Conservation (phyloP, 495 filamentous ascomycete genomes). For the Trichoderma orchidacearum region DNA sequence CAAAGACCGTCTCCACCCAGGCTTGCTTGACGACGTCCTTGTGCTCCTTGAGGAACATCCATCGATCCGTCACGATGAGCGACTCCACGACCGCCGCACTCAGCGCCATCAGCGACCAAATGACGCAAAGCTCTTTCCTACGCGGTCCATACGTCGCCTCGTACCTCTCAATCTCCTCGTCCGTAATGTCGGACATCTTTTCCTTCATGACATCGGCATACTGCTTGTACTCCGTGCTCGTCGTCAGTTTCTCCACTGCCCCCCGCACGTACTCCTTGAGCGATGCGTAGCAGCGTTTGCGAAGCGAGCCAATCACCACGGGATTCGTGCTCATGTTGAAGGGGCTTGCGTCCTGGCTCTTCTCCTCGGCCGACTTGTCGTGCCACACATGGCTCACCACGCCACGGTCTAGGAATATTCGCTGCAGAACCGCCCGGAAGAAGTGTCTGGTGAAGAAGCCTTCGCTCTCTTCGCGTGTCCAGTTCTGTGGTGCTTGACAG, state of each 20-base stretch:
- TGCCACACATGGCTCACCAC: slow-evolving; percentile 49
- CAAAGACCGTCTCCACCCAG: slow-evolving; percentile 92
- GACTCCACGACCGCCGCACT: slow-evolving; percentile 80
- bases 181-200: slow-evolving; percentile 48
- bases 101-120: slow-evolving; percentile 94
- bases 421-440: slow-evolving; percentile 82
- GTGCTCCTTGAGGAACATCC: slow-evolving; percentile 78
- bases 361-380: slow-evolving; percentile 8
- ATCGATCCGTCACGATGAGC: slow-evolving; percentile 81
- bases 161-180: slow-evolving; percentile 61
- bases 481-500: slow-evolving; percentile 86
- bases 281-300: slow-evolving; percentile 64
- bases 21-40: slow-evolving; percentile 46
- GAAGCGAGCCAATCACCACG: slow-evolving; percentile 73
- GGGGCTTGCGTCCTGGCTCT: slow-evolving; percentile 22
- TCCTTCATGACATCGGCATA: slow-evolving; percentile 41
- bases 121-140: slow-evolving; percentile 69
- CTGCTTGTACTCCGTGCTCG: slow-evolving; percentile 37
- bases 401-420: slow-evolving; percentile 70
- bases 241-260: slow-evolving; percentile 59
- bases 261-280: slow-evolving; percentile 69
- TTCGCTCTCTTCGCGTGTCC: slow-evolving; percentile 68
- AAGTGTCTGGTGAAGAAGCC: slow-evolving; percentile 88
- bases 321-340: slow-evolving; percentile 47
- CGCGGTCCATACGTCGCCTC: slow-evolving; percentile 44